Conservation (phyloP, 345 rosid species). For the Cardamine resedifolia region DNA sequence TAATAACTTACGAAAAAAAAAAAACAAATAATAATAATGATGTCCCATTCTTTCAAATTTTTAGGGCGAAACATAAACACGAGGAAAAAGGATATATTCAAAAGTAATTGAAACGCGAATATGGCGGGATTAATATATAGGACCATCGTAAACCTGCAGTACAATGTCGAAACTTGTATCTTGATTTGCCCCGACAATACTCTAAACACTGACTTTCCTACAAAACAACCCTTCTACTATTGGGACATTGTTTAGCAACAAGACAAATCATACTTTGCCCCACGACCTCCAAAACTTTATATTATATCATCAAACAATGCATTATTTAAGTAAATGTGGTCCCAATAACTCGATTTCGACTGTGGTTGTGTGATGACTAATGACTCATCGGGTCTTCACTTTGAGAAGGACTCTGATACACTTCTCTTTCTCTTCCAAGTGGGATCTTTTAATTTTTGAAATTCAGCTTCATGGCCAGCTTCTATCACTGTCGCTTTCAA, state of each 20-base stretch:
- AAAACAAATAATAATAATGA: neutral
- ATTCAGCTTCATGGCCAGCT: constrained; percentile 4
- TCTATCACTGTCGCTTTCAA: constrained; percentile 28
- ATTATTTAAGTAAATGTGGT: constrained; percentile 10
- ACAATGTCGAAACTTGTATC: constrained; percentile 22
- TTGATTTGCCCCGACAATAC: constrained; percentile 33
- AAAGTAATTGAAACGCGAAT: constrained; percentile 27
- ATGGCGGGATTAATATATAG: constrained; percentile 29
- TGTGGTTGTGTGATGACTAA: constrained; percentile 18
- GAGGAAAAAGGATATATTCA: constrained; percentile 8
- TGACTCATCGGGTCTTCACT: constrained; percentile 25
- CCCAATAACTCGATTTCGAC: constrained; percentile 17
- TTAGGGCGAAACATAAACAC: constrained; percentile 2
- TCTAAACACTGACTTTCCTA: constrained; percentile 21
- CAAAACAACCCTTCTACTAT: constrained; percentile 33
- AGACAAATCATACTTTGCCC: constrained; percentile 23
- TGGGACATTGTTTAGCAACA: constrained; percentile 16
- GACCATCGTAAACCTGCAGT: constrained; percentile 31
- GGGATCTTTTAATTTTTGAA: constrained; percentile 20
- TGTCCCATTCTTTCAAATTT: neutral
- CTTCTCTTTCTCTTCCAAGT: constrained; percentile 24
- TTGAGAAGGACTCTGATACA: constrained; percentile 12
- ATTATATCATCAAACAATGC: neutral
- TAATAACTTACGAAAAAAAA: neutral
- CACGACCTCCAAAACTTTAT: constrained; percentile 24